A percentile compares a stretch with the other conserved stretches of the same genome.
phyloP scores from a whole-genome alignment of 148 eudicot genomes.

The Nepenthes gracilis region DNA sequence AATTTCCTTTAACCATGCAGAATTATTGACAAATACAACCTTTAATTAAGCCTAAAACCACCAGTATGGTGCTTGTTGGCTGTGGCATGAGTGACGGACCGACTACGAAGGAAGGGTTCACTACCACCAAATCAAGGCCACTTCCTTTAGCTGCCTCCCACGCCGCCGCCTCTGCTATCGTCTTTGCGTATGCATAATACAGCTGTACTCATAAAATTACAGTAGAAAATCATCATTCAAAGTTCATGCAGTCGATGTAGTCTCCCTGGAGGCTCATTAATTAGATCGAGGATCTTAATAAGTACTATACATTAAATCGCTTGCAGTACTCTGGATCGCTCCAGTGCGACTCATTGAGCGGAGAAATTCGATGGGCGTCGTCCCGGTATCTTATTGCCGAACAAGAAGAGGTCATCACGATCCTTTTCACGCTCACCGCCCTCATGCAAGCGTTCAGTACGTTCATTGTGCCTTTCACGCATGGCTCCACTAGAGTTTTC shows the following conservation, averaged over 20 bases:
- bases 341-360: conserved; percentile 91
- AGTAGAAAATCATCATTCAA: not conserved
- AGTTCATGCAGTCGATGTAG: too few species aligned
- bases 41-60: conserved; percentile 47
- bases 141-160: conserved; percentile 63
- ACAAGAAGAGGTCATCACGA: conserved; percentile 90
- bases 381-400: conserved; percentile 71
- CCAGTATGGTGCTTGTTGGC: conserved; percentile 76
- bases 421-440: conserved; percentile 51
- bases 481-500: conserved; percentile 65
- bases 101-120: conserved; percentile 79
- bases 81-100: conserved; percentile 81
- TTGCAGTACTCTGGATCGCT: conserved; percentile 79
- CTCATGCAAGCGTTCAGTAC: conserved; percentile 75
- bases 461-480: conserved; percentile 70
- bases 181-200: conserved; percentile 94
- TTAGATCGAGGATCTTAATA: not conserved
- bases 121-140: conserved; percentile 74
- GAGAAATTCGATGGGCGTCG: conserved; percentile 39
- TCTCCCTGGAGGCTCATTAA: not conserved
- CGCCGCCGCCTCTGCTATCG: conserved; percentile 73
- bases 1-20: not conserved
- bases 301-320: conserved; percentile 40
- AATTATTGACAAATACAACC: conserved; percentile 23
- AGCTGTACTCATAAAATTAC: conserved; percentile 30